Evolutionary conservation across 2,329 filamentous ascomycete genomes (phyloP), one percentile per base, ranked within the genome.

Genomic region (Grosmannia clavigera): DNA sequence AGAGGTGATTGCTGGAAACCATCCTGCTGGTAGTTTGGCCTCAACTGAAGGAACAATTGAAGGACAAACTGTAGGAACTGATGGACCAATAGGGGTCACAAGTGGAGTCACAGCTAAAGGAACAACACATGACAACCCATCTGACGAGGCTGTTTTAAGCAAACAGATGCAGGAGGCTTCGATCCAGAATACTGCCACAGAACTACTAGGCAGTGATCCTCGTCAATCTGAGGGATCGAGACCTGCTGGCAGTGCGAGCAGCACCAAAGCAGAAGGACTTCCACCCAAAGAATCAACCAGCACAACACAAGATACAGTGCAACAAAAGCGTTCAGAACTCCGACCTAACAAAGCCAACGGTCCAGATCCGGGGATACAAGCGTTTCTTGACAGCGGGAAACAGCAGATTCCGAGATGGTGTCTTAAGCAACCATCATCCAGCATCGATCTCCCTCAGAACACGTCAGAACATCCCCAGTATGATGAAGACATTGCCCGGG

Each of bases 401-500:
- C 65, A 65, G 61, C 58, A 61, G 14, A 54, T 61, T 10, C 61
- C 67, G 1, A 60, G 62, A 1, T 66, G 65, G 46, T 66, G 68
- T 12, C 62, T 64, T 19, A 33, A 68, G 16, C 67, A 66, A 59
- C 61, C 29, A 22, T 51, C 57, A 27, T 46, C 35, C 2, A 46
- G 57, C 4, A 64, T 64, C 14, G 62, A 64, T 5, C 70, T 84
- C 0, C 76, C 76, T 0, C 79, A 85, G 62, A 83, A 86, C 67
- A 82, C 76, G 0, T 73, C 79, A 1, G 76, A 81, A 0, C 75
- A 83, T 50, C 80, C 83, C 0, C 81, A 87, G 64, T 90, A 87
- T 67, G 87, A 90, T 65, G 61, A 65, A 0, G 78, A 82, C 58
- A 76, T 90, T 14, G 75, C 76, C 2, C 76, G 74, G 1, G 87